phyloP scores from a whole-genome alignment of 192 early-diverging fungal genomes.

The Backusella sp. region DNA sequence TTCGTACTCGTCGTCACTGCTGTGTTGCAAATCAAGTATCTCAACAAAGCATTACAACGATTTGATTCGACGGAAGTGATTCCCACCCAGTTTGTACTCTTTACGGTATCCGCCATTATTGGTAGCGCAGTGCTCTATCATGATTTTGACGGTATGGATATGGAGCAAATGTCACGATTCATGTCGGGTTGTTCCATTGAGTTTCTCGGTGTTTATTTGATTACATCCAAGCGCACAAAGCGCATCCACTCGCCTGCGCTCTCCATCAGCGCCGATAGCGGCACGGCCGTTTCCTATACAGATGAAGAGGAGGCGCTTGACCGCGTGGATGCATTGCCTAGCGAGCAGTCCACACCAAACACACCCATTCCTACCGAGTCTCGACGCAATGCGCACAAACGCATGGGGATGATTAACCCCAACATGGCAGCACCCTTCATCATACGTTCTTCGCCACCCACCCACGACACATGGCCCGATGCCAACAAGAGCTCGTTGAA shows the following conservation, averaged over 20 bases:
- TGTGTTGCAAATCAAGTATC: constrained; percentile 61
- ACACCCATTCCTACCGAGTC: neutral
- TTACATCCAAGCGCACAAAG: constrained; percentile 54
- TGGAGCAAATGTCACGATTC: constrained; percentile 45
- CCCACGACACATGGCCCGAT: neutral
- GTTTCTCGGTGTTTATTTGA: constrained; percentile 69
- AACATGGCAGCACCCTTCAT: neutral
- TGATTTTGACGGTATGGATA: constrained; percentile 58
- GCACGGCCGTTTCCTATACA: neutral
- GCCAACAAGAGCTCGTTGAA: neutral
- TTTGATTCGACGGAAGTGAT: constrained; percentile 74
- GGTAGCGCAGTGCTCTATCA: constrained; percentile 67
- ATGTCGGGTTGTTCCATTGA: constrained; percentile 59
- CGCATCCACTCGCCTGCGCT: constrained; percentile 6
- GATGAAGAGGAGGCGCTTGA: constrained; percentile 8
- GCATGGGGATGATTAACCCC: neutral
- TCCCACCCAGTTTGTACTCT: constrained; percentile 76
- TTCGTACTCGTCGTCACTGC: constrained; percentile 60
- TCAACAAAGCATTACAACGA: constrained; percentile 64
- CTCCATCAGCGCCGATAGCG: constrained; percentile 10
- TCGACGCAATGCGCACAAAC: neutral
- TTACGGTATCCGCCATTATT: constrained; percentile 68
- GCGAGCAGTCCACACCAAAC: neutral
- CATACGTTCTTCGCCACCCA: neutral
- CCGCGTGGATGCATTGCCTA: neutral